Evolutionary conservation across 2,329 filamentous ascomycete species (phyloP), one percentile per base, ranked within the genome.

Genomic region (Colletotrichum spaethianum): DNA sequence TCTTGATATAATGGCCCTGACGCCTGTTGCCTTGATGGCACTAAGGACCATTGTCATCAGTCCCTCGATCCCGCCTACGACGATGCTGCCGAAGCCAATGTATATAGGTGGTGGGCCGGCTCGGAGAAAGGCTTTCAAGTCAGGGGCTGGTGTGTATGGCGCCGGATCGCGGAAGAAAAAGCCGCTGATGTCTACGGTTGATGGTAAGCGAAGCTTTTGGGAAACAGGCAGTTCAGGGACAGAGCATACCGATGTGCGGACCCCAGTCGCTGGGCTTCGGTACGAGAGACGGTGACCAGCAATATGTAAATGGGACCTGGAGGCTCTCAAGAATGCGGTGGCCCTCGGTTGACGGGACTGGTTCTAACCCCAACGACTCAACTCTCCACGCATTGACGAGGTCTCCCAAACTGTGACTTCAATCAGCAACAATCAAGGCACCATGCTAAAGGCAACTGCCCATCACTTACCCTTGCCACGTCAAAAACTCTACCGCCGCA

Each of bases 301-400:
- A 93, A 76, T 95, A 96, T 0, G 93, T 94, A 71, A 92, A 92
- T 0, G 93, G 93, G 6, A 95, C 87, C 53, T 86, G 86, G 18
- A 95, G 80, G 9, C 91, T 89, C 64, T 89, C 89, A 0, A 93
- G 82, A 80, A 95, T 89, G n/a, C 90, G 90, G 12, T 93, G 92
- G 1, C 92, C 93, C 83, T 91, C 93, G 42, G 94, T 89, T 23
- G 91, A 84, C 75, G 91, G 92, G 44, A 95, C 86, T 0, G 91
- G 87, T 65, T 94, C 92, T 1, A 95, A 82, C 5, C 90, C 89
- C 48, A 87, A 87, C 62, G 89, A 88, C 73, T 90, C 89, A 62
- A 93, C 87, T 77, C 94, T 88, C 78, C 97, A 98, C 12, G 91
- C 88, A 78, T 98, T 98, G 78, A 98, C 95, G 4, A 98, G 86